Base-by-base conservation (phyloP, 768 basidiomycete genomes). In the Clathrus columnatus region DNA sequence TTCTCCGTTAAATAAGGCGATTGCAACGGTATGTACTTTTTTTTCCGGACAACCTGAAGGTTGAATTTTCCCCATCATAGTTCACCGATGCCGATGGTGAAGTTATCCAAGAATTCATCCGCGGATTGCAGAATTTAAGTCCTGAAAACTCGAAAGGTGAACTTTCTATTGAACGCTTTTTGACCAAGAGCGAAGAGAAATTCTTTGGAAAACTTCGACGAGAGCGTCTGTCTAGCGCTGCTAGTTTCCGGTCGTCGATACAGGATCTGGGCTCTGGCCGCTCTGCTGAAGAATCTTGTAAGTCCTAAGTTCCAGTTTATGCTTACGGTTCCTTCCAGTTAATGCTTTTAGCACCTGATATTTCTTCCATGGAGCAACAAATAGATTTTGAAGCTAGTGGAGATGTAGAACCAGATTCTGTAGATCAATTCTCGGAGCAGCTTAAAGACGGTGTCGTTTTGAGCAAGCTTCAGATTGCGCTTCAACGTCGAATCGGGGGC, bases 31-130 rank as follows among this genome's bases (percentile, higher is more conserved):
- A 63, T 61, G 18, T 60, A 23, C 23, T 42, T 42, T 24, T 32
- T 48, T 57, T 48, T 43, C 18, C 14, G 26, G 27, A 48, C 14
- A 46, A 17, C 30, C 27, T 45, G 8, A 23, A 24, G 24, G 21
- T 18, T 26, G 30, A 7, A 27, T 21, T 20, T 42, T 47, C 50
- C 7, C n/a, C 41, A 26, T 29, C 51, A 11, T 50, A 92, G 87
- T 96, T 96, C 70, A 95, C 93, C 20, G 93, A 95, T 67, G 77
- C 89, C 1, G 91, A 95, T 66, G 93, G 93, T 30, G 90, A 90
- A 47, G 92, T 96, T 49, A 87, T 91, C 8, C 80, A 85, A 30
- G 84, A 89, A 54, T 96, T 95, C 69, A 88, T 92, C 7, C 82
- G 87, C 63, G 91, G 87, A 67, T 70, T 96, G 41, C 86, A 91